Percentiles rank a stretch among this genome's conserved stretches.
phyloP scores from a whole-genome alignment of 768 basidiomycete genomes.

The Tulasnella sp. region DNA sequence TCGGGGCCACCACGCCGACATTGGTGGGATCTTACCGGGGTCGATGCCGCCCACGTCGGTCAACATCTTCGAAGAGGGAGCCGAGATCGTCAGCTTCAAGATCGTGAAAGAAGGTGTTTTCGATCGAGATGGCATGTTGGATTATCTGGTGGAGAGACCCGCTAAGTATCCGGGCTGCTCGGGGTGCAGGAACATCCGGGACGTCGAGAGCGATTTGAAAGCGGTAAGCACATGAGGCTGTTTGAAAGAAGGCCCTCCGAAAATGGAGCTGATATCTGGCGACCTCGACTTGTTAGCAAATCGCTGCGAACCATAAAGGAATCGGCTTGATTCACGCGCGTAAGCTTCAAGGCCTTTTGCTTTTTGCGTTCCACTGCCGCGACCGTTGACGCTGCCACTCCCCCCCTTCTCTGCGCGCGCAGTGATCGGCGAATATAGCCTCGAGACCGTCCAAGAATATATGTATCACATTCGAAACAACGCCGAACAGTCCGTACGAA shows the following conservation, averaged over 20 bases:
- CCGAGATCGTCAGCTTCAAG: constrained; percentile 86
- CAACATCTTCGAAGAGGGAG: constrained; percentile 91
- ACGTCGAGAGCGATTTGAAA: constrained; percentile 89
- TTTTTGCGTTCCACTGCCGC: constrained; percentile 25
- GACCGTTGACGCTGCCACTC: background rate
- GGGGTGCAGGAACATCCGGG: constrained; percentile 79
- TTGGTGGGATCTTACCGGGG: constrained; percentile 82
- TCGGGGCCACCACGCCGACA: constrained; percentile 90
- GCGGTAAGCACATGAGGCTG: constrained; percentile 66
- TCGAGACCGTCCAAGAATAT: constrained; percentile 85
- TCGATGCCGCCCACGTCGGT: constrained; percentile 94
- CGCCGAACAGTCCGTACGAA: constrained; percentile 81
- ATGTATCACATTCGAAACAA: constrained; percentile 89
- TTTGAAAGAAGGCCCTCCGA: too few species aligned
- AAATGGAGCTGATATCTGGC: too few species aligned
- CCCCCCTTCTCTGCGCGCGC: constrained; percentile 5
- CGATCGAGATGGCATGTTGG: constrained; percentile 65
- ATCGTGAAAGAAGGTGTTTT: constrained; percentile 80
- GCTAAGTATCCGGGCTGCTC: constrained; percentile 78
- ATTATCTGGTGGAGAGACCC: constrained; percentile 79
- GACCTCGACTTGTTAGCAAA: constrained; percentile 65
- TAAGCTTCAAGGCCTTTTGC: constrained; percentile 38
- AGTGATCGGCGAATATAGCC: constrained; percentile 84
- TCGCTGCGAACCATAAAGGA: constrained; percentile 91
- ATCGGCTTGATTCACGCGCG: constrained; percentile 77